phyloP scores from a whole-genome alignment of 768 basidiomycete genomes.

The Kwoniella sp. region DNA sequence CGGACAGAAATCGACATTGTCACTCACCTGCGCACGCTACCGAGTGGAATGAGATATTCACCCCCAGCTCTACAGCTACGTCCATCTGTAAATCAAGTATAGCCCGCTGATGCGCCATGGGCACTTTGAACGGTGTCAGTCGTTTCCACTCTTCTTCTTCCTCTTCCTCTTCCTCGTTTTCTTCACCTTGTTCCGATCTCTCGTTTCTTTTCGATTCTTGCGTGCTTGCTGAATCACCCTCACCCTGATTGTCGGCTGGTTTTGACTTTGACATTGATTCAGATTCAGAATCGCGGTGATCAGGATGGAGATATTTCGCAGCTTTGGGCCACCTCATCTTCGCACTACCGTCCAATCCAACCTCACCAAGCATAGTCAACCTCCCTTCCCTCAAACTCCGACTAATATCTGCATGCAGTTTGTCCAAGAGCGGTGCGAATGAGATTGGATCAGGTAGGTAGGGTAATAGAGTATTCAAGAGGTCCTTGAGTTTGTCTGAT shows the following conservation, averaged over 20 bases:
- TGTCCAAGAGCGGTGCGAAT: constrained; percentile 64
- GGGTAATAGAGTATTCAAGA: constrained; percentile 65
- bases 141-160: constrained; percentile 68
- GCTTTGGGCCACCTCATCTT: constrained; percentile 43
- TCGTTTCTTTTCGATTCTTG: constrained; percentile 19
- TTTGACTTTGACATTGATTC: too few relatives aligned
- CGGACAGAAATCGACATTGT: not conserved
- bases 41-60: constrained; percentile 78
- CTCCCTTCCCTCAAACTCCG: constrained; percentile 59
- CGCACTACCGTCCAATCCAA: constrained; percentile 76
- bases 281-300: constrained; percentile 3
- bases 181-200: too few relatives aligned
- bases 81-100: constrained; percentile 82
- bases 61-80: constrained; percentile 74
- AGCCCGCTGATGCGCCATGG: constrained; percentile 74
- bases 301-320: constrained; percentile 34
- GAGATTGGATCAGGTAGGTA: constrained; percentile 72
- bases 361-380: constrained; percentile 83
- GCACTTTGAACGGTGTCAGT: constrained; percentile 76
- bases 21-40: constrained; percentile 45
- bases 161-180: constrained; percentile 67
- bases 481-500: constrained; percentile 49
- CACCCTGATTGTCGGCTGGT: constrained; percentile 57
- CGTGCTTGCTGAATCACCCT: constrained; percentile 63
- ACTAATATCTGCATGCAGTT: constrained; percentile 66